Evolutionary conservation across 768 basidiomycete genomes (phyloP), one percentile per base, ranked within the genome.

Genomic region (Holtermanniella nyarrowii): DNA sequence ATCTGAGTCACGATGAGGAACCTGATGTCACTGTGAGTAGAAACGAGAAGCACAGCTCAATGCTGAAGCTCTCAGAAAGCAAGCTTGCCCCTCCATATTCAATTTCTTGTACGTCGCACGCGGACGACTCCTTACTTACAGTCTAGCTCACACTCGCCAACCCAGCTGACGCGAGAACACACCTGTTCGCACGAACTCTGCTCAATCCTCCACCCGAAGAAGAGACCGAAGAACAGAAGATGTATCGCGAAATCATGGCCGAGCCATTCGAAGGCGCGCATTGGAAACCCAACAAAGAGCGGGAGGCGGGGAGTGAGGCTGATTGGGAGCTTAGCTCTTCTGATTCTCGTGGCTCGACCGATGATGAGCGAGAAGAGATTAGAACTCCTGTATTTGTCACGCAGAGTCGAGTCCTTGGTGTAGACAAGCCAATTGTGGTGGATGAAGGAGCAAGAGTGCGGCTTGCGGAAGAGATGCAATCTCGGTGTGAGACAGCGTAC

Each of bases 51-150:
- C 12, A 20, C 14, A 37, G 14, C 3, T 40, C 24, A 20, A 25
- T 41, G 25, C 25, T 26, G 21, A 14, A 21, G 22, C 21, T 13
- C 21, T 16, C 39, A 62, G 61, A 50, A 53, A 49, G 44, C 56
- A 1, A 62, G 64, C 46, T 16, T 67, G 5, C 60, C 65, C 22
- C 59, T 62, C 40, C 59, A 67, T 54, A 46, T 67, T 1, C 65
- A 64, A 27, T 27, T 66, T 4, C 48, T 66, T 3, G 63, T 62
- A 39, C 26, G 56, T 52, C 26, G 42, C n/a, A 26, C 21, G 5
- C 37, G 14, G n/a, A 27, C 25, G 20, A 7, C 24, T 49, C 27
- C 44, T 14, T 10, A 23, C 26, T 12, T 13, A 37, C 22, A 31
- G 1, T 14, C 26, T 44, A 65, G 63, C 57, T 67, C 13, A 60